Evolutionary conservation across 495 filamentous ascomycete genomes (phyloP).

Genomic region (Podospora fimiseda): DNA sequence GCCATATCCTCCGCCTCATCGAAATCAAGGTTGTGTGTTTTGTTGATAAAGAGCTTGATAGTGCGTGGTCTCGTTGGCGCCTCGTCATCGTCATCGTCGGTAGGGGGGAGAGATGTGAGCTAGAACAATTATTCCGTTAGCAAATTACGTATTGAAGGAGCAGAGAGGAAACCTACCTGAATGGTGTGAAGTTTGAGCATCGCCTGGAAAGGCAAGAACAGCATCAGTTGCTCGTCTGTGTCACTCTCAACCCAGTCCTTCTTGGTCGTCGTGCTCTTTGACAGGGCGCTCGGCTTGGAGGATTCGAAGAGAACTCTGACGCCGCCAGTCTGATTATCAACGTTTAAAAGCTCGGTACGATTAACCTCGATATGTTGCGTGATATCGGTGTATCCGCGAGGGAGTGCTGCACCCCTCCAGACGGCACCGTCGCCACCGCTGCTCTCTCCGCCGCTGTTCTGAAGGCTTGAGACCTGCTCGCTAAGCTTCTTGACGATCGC

Average conservation of each 20-base stretch:
- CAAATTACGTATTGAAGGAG: too few species aligned
- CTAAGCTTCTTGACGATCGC: conserved; percentile 66
- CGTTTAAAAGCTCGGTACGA: conserved; percentile 81
- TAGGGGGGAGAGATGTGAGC: conserved; percentile 73
- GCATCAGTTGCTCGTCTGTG: conserved; percentile 96
- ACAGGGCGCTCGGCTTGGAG: conserved; percentile 58
- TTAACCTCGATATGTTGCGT: conserved; percentile 72
- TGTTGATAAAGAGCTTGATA: conserved; percentile 78
- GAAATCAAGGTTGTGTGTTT: conserved; percentile 82
- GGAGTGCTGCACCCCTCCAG: conserved; percentile 70
- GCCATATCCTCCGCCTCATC: conserved; percentile 86
- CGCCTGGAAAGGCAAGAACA: conserved; percentile 85
- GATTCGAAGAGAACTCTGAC: conserved; percentile 67
- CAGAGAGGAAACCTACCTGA: conserved; percentile 33
- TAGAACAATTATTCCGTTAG: too few species aligned
- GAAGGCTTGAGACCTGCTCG: conserved; percentile 55
- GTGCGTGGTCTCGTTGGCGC: conserved; percentile 78
- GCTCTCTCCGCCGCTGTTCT: conserved; percentile 35
- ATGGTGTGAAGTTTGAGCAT: conserved; percentile 87
- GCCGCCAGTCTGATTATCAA: conserved; percentile 60
- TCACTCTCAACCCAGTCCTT: conserved; percentile 97
- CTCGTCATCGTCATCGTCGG: conserved; percentile 52
- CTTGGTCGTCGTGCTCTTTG: conserved; percentile 51
- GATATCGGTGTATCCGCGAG: conserved; percentile 77
- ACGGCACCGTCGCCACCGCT: conserved; percentile 40